phyloP scores from a whole-genome alignment of 2,329 filamentous ascomycete genomes.

The Sphaerulina musiva region DNA sequence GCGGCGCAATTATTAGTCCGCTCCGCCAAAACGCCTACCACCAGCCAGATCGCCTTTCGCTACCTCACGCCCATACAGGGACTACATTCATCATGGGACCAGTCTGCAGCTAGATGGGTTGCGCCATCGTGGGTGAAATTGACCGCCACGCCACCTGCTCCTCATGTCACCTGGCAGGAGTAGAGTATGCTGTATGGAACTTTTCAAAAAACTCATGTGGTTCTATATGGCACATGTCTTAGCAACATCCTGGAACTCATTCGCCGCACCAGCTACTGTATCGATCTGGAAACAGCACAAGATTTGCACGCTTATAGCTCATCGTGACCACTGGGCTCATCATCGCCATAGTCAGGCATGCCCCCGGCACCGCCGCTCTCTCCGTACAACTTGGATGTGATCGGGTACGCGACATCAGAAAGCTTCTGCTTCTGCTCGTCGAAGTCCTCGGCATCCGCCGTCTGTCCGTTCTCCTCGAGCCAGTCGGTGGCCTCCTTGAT shows the following conservation, averaged over 20 bases:
- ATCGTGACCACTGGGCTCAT: constrained; percentile 50
- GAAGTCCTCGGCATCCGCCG: constrained; percentile 85
- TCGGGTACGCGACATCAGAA: constrained; percentile 91
- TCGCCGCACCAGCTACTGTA: constrained; percentile 8
- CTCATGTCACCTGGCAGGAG: too few relatives aligned
- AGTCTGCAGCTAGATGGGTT: too few relatives aligned
- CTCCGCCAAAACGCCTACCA: too few relatives aligned
- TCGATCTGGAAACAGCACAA: constrained; percentile 4
- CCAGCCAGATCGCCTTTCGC: too few relatives aligned
- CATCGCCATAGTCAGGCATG: constrained; percentile 57
- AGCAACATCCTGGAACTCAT: neutral
- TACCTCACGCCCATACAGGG: too few relatives aligned
- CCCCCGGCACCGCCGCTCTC: constrained; percentile 49
- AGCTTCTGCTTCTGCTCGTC: constrained; percentile 99
- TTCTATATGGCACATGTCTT: constrained; percentile 20
- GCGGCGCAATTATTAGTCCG: too few relatives aligned
- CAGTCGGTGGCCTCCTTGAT: constrained; percentile 96
- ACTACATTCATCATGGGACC: too few relatives aligned
- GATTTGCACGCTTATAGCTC: constrained; percentile 38
- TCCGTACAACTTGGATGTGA: constrained; percentile 94
- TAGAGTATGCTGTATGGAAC: neutral
- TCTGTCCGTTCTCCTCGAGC: constrained; percentile 89
- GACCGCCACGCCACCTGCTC: too few relatives aligned
- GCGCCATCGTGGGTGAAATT: too few relatives aligned
- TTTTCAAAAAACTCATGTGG: constrained; percentile 13